Conservation (phyloP, 108 stramenopile genomes). For the Seminavis robusta region DNA sequence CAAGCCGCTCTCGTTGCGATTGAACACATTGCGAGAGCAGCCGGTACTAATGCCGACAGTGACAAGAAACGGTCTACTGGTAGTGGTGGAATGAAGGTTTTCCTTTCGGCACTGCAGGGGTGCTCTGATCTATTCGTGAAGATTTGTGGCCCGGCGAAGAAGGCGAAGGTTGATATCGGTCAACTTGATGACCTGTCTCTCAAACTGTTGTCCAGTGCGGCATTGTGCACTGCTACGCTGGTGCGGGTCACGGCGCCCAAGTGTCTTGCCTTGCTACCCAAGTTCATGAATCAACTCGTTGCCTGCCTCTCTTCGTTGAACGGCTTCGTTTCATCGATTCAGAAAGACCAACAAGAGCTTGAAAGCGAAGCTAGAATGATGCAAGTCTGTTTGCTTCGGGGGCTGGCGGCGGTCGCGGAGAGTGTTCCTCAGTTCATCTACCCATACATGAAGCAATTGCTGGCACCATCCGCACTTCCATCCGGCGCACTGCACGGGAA, state of each 20-base stretch:
- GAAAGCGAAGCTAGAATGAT: conserved; percentile 23
- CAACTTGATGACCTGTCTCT: neutral
- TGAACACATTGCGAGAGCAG: conserved; percentile 40
- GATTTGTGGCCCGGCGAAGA: no score
- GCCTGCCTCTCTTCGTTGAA: conserved; percentile 40
- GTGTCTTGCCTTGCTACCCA: conserved; percentile 55
- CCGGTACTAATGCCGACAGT: no score
- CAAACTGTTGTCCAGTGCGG: conserved; percentile 34
- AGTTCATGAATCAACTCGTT: conserved; percentile 55
- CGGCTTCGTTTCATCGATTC: neutral
- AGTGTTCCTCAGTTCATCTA: conserved; percentile 74
- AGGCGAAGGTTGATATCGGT: neutral
- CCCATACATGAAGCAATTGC: conserved; percentile 57
- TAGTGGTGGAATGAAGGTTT: no score
- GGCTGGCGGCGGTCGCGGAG: conserved; percentile 49
- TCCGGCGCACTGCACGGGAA: conserved; percentile 32
- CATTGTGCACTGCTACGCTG: conserved; percentile 61
- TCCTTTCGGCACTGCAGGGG: neutral
- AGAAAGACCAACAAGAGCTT: conserved; percentile 14
- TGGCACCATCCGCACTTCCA: conserved; percentile 44
- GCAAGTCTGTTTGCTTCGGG: conserved; percentile 52
- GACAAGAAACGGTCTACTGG: no score
- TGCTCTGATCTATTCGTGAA: no score
- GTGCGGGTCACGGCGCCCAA: conserved; percentile 55
- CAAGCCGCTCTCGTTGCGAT: conserved; percentile 71